These are phyloP conservation scores for Verticillium albo-atrum DNA, from an alignment of 2,329 filamentous ascomycete genomes.

Conservation along the genomic window DNA sequence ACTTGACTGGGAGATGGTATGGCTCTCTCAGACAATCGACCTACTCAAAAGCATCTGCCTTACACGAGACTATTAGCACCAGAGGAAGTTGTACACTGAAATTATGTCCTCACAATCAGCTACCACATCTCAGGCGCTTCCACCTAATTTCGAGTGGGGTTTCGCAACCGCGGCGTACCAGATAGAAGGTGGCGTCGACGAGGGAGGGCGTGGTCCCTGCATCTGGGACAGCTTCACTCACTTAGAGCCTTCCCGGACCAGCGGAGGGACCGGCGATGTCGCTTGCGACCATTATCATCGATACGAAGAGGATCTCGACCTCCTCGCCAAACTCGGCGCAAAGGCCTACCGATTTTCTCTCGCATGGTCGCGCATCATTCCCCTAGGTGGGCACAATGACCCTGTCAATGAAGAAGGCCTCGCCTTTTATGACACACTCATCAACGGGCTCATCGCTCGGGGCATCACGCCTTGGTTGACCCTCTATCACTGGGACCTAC, in stretches of 20 bases:
- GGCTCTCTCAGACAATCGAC: neutral
- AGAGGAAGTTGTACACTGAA: neutral
- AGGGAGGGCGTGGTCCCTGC: conserved; percentile 74
- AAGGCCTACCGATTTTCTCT: conserved; percentile 80
- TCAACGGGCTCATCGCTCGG: conserved; percentile 70
- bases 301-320: conserved; percentile 68
- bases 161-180: conserved; percentile 83
- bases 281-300: conserved; percentile 87
- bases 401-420: conserved; percentile 75
- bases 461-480: conserved; percentile 80
- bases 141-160: conserved; percentile 70
- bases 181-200: conserved; percentile 71
- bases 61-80: neutral
- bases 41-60: neutral
- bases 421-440: conserved; percentile 72
- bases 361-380: conserved; percentile 81
- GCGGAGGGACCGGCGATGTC: conserved; percentile 67
- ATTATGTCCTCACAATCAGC: neutral
- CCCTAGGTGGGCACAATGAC: conserved; percentile 75
- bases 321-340: conserved; percentile 70
- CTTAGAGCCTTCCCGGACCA: conserved; percentile 76
- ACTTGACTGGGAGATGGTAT: neutral
- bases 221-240: conserved; percentile 91
- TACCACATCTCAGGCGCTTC: conserved; percentile 36
- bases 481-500: conserved; percentile 87